Percentiles rank a stretch among this genome's conserved stretches.
Conservation (phyloP, 495 filamentous ascomycete species). For the Lentithecium fluviatile region DNA sequence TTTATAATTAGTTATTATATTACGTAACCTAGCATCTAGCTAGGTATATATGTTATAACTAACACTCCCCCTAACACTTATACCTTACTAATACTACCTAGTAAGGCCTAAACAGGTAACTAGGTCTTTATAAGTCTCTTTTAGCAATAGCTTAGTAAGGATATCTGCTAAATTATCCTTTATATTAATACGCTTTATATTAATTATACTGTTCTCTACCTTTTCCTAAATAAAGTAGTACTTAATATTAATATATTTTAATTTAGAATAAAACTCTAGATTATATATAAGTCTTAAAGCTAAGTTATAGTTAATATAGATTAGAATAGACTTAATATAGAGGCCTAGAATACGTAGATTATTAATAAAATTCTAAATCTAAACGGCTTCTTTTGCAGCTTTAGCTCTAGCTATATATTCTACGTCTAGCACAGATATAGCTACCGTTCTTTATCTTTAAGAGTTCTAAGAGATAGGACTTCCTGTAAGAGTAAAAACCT, state of each 20-base stretch:
- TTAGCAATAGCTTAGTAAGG: neutral
- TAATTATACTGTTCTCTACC: neutral
- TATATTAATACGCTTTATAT: neutral
- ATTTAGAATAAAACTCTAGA: neutral
- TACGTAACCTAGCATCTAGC: neutral
- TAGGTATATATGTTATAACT: neutral
- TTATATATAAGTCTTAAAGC: conserved; percentile 1
- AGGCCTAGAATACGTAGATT: neutral
- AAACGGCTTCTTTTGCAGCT: neutral
- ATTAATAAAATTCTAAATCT: neutral
- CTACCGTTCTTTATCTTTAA: neutral
- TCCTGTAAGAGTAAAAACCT: neutral
- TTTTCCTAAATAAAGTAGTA: no score
- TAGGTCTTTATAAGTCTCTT: neutral
- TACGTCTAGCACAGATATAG: neutral
- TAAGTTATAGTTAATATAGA: neutral
- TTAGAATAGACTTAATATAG: neutral
- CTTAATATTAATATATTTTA: neutral
- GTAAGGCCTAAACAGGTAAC: neutral
- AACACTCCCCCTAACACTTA: neutral
- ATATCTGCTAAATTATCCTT: neutral
- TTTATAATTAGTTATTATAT: neutral
- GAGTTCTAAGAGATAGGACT: neutral
- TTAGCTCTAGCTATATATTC: neutral
- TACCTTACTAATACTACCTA: neutral